Conservation (phyloP, 257 asterid genomes). For the Fraxinus americana region DNA sequence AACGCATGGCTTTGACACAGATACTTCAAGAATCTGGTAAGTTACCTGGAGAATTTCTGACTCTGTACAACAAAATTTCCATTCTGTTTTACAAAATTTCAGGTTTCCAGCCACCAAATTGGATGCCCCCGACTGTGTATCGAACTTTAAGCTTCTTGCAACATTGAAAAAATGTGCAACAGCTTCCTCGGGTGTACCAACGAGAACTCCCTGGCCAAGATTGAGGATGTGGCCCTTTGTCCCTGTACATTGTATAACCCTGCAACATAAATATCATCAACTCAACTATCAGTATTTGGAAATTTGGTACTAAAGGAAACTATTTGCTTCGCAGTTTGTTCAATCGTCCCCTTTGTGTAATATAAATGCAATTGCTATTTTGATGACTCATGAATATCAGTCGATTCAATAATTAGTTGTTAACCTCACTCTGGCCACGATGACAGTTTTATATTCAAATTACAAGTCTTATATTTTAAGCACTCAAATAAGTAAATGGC, state of each 20-base stretch:
- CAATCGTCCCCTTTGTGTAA: background rate
- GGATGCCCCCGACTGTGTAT: conserved; percentile 36
- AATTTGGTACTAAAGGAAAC: background rate
- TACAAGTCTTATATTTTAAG: background rate
- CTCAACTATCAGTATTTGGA: background rate
- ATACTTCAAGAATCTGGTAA: background rate
- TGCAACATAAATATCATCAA: conserved; percentile 33
- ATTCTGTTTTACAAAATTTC: conserved; percentile 14
- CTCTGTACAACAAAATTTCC: conserved; percentile 22
- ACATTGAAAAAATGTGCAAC: conserved; percentile 88
- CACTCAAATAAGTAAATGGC: background rate
- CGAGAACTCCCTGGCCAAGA: conserved; percentile 97
- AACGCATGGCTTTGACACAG: background rate
- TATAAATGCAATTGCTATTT: background rate
- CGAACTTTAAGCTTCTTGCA: conserved; percentile 66
- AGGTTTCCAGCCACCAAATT: conserved; percentile 51
- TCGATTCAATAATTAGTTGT: too few species aligned
- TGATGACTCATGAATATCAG: background rate
- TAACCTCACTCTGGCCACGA: too few species aligned
- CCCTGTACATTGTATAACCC: conserved; percentile 86
- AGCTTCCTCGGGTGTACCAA: conserved; percentile 91
- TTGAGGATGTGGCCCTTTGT: conserved; percentile 82
- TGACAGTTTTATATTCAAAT: background rate
- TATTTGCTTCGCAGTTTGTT: background rate
- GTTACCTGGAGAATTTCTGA: background rate